These are phyloP conservation scores for Lichtheimia corymbifera DNA, from an alignment of 371 early-diverging fungal genomes.

Conservation along the genomic window DNA sequence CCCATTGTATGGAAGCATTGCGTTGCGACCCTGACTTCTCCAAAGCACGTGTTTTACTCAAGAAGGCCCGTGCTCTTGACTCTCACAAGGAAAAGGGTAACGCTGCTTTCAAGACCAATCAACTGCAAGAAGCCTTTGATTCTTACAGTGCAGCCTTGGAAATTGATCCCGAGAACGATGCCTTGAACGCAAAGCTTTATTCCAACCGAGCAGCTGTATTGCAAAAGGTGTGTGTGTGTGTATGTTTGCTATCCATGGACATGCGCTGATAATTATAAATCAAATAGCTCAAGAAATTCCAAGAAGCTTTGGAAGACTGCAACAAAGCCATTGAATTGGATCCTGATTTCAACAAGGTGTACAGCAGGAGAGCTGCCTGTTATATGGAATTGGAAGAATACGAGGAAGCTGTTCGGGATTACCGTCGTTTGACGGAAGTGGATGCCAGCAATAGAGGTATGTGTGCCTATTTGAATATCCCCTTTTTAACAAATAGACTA, in stretches of 20 bases:
- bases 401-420: constrained; percentile 81
- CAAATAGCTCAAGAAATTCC: constrained; percentile 58
- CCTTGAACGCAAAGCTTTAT: constrained; percentile 71
- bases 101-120: constrained; percentile 67
- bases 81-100: constrained; percentile 74
- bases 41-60: constrained; percentile 67
- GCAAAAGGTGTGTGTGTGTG: constrained; percentile 35
- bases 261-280: neutral
- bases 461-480: neutral
- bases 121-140: constrained; percentile 66
- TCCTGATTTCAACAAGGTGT: constrained; percentile 65
- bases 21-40: constrained; percentile 80
- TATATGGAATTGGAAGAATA: constrained; percentile 75
- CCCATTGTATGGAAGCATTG: constrained; percentile 71
- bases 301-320: constrained; percentile 69
- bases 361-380: constrained; percentile 79
- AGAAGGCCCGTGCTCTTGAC: constrained; percentile 66
- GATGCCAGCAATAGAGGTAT: constrained; percentile 65
- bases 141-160: constrained; percentile 73
- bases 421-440: constrained; percentile 59
- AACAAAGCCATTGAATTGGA: constrained; percentile 70
- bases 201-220: constrained; percentile 80
- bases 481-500: neutral
- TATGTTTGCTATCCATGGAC: neutral
- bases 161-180: constrained; percentile 68